Conservation (phyloP, 305 asterid species). For the Solanum hybrid region DNA sequence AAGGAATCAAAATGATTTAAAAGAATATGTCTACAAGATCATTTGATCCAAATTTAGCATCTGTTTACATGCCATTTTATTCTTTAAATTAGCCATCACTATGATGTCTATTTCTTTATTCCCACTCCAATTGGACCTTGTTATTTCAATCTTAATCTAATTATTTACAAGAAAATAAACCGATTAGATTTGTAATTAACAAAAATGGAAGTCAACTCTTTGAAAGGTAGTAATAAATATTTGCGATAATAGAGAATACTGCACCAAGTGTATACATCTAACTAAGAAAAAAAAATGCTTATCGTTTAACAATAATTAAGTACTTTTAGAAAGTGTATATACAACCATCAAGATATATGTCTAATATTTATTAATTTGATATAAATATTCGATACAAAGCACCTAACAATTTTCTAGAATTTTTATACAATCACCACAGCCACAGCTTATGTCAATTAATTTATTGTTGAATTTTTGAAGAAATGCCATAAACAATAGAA, state of each 20-base stretch:
- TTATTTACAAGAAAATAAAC: background rate
- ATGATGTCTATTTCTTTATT: background rate
- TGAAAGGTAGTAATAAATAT: background rate
- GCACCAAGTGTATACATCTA: background rate
- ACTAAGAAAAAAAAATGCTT: background rate
- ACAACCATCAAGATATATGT: background rate
- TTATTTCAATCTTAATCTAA: background rate
- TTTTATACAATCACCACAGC: background rate
- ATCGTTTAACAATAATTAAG: background rate
- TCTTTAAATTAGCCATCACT: background rate
- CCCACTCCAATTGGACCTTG: background rate
- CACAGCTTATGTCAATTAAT: background rate
- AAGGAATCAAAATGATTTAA: background rate
- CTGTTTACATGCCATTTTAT: constrained; percentile 2
- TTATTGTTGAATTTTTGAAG: no score
- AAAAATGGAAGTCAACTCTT: constrained; percentile 1
- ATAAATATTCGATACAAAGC: background rate
- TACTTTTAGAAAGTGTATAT: background rate
- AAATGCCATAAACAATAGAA: background rate
- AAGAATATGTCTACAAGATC: background rate
- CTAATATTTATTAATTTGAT: background rate
- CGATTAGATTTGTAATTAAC: background rate
- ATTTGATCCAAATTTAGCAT: background rate
- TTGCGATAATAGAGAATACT: background rate
- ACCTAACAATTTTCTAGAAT: background rate